These are phyloP conservation scores for Boletus subparvulus DNA, from an alignment of 768 basidiomycete genomes.

Conservation along the genomic window DNA sequence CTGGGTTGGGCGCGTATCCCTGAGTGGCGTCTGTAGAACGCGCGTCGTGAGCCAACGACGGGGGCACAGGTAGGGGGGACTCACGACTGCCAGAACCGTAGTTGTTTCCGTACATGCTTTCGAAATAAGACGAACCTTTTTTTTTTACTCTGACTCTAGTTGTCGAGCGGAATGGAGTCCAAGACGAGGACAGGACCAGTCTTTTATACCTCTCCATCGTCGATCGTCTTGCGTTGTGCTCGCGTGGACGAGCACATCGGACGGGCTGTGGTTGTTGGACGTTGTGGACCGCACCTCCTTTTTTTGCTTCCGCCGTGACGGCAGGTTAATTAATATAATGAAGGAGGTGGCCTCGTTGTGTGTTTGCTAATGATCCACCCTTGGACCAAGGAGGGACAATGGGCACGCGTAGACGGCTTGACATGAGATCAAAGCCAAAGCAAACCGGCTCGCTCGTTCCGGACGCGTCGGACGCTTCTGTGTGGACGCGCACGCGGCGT, in stretches of 20 bases:
- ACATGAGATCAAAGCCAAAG: neutral
- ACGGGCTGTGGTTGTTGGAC: neutral
- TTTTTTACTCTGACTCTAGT: neutral
- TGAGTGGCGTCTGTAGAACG: neutral
- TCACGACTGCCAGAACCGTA: conserved; percentile 1
- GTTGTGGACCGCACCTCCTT: neutral
- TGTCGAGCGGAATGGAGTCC: neutral
- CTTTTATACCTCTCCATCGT: conserved; percentile 9
- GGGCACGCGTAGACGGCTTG: neutral
- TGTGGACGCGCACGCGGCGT: too few relatives aligned
- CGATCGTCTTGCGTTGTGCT: neutral
- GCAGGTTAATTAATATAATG: conserved; percentile 6
- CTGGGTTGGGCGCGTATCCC: neutral
- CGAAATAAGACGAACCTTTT: neutral
- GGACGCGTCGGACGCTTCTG: too few relatives aligned
- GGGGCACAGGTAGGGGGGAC: neutral
- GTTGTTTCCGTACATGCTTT: conserved; percentile 6
- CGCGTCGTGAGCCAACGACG: neutral
- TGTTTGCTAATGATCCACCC: neutral
- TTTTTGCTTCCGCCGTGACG: conserved; percentile 7
- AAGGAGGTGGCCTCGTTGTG: neutral
- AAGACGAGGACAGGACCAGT: neutral
- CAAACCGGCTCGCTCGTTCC: neutral
- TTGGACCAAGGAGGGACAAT: conserved; percentile 4
- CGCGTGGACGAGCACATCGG: conserved; percentile 8